Conservation (phyloP, 1,284 basidiomycete species). For the Termitomyces sp. region DNA sequence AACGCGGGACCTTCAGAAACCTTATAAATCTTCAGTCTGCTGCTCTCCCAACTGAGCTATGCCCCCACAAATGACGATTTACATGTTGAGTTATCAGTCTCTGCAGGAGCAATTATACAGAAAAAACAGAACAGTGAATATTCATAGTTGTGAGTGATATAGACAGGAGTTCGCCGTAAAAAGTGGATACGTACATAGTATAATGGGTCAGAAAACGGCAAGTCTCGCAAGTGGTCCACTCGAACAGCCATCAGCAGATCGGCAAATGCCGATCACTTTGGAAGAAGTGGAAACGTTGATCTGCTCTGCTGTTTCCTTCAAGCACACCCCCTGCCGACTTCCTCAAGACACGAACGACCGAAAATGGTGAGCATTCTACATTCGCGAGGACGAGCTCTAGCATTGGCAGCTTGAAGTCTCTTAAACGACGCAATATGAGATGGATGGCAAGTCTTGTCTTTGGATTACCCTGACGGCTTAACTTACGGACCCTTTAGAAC, state of each 20-base stretch:
- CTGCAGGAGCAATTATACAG: too few species aligned
- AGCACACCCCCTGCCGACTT: conserved; percentile 6
- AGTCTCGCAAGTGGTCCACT: too few species aligned
- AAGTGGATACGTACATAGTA: too few species aligned
- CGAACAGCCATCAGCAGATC: not conserved
- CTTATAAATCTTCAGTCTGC: conserved; percentile 5
- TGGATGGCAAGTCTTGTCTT: conserved; percentile 50
- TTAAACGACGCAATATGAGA: conserved; percentile 25
- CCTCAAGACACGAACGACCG: conserved; percentile 21
- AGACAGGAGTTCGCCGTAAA: too few species aligned
- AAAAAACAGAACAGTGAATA: too few species aligned
- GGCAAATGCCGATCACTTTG: not conserved
- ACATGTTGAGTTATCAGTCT: too few species aligned
- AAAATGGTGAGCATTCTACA: conserved; percentile 41
- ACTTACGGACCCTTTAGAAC: conserved; percentile 19
- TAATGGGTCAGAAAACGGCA: too few species aligned
- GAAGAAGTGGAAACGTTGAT: not conserved
- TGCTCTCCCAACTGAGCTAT: conserved; percentile 12
- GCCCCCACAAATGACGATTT: not conserved
- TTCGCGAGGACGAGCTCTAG: conserved; percentile 33
- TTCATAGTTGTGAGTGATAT: too few species aligned
- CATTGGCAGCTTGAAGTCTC: conserved; percentile 26
- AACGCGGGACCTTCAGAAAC: conserved; percentile 6
- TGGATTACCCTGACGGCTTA: conserved; percentile 33
- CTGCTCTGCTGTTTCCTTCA: not conserved